Percentiles rank a stretch among this genome's conserved stretches.
Conservation (phyloP, 2,329 filamentous ascomycete species). For the Phialophora verrucosa region DNA sequence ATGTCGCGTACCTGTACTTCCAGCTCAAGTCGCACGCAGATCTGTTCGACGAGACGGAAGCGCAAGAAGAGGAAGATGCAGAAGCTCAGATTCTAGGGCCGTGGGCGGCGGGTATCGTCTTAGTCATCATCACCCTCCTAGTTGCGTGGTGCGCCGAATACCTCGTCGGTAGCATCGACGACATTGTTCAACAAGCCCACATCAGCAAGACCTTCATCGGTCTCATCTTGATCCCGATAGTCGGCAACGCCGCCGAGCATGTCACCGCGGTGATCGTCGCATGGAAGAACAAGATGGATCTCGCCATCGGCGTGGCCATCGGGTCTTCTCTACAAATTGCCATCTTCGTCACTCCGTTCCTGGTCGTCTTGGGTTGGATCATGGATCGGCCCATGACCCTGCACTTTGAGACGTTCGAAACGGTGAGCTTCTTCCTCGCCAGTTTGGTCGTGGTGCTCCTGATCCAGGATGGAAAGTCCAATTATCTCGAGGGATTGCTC, state of each 20-base stretch:
- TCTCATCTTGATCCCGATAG: conserved; percentile 77
- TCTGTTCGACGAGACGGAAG: conserved; percentile 65
- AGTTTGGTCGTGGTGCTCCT: conserved; percentile 75
- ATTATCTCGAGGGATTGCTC: conserved; percentile 83
- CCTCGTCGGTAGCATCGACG: conserved; percentile 76
- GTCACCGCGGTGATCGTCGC: conserved; percentile 82
- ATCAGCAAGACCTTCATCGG: conserved; percentile 84
- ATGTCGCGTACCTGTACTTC: conserved; percentile 78
- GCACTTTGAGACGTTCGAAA: conserved; percentile 81
- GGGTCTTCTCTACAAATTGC: conserved; percentile 84
- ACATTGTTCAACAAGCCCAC: conserved; percentile 69
- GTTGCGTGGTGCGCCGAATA: conserved; percentile 78
- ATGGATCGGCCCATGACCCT: conserved; percentile 75
- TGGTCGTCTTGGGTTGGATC: conserved; percentile 81
- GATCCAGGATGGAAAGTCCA: conserved; percentile 81
- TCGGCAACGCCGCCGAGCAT: conserved; percentile 80
- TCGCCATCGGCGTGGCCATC: conserved; percentile 78
- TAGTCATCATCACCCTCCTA: conserved; percentile 71
- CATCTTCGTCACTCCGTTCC: conserved; percentile 77
- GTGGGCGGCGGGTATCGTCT: conserved; percentile 67
- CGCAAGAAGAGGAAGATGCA: conserved; percentile 42
- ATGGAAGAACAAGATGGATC: conserved; percentile 70
- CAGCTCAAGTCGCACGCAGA: conserved; percentile 76
- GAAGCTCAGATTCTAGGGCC: conserved; percentile 64
- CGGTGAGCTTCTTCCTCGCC: conserved; percentile 76